phyloP scores from a whole-genome alignment of 1,284 basidiomycete genomes.

The Cryptococcus wingfieldii region DNA sequence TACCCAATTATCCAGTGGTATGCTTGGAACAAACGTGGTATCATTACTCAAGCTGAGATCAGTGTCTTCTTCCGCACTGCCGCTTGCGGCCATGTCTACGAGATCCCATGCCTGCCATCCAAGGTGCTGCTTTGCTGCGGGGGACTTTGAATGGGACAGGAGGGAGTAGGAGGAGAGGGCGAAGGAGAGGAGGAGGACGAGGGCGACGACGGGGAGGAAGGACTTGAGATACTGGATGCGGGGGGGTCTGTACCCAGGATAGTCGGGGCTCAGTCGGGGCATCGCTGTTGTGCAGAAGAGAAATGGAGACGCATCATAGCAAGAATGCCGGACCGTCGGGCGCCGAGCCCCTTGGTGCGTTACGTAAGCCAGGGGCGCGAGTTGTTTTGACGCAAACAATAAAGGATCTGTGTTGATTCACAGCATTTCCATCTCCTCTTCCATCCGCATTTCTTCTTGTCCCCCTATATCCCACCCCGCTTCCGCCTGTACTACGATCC shows the following conservation, averaged over 20 bases:
- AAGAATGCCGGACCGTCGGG: too few species aligned
- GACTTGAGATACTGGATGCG: conserved; percentile 28
- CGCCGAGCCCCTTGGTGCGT: too few species aligned
- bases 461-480: too few species aligned
- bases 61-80: conserved; percentile 25
- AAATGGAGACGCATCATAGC: too few species aligned
- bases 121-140: conserved; percentile 65
- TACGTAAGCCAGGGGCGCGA: too few species aligned
- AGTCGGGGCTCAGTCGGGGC: conserved; percentile 22
- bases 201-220: conserved; percentile 53
- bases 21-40: conserved; percentile 54
- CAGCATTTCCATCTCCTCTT: too few species aligned
- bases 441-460: too few species aligned
- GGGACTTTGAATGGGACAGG: conserved; percentile 57
- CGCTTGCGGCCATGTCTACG: conserved; percentile 43
- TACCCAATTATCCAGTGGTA: conserved; percentile 75
- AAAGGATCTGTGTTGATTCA: too few species aligned
- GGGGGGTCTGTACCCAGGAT: conserved; percentile 23
- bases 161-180: conserved; percentile 53
- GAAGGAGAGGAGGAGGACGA: conserved; percentile 62
- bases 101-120: conserved; percentile 89
- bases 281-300: not conserved
- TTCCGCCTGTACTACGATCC: too few species aligned
- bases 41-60: conserved; percentile 46
- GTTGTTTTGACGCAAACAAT: too few species aligned